phyloP scores from a whole-genome alignment of 345 rosid species.

The Syzygium jambos region DNA sequence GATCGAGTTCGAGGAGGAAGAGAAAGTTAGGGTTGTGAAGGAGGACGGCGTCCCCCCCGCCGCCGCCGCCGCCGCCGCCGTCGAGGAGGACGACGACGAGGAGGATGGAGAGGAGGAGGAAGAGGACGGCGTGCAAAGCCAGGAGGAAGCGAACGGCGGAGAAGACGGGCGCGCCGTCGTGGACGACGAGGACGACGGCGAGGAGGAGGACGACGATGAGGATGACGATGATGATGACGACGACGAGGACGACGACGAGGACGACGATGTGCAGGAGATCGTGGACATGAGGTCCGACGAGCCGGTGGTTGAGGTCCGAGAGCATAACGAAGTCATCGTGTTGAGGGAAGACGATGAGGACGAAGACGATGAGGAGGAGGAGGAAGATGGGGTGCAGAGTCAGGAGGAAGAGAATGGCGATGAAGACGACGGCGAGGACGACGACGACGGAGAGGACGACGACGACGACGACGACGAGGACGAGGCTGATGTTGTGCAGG shows the following conservation, averaged over 20 bases:
- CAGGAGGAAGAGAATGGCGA: constrained; percentile 39
- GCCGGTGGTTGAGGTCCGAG: constrained; percentile 38
- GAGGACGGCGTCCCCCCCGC: constrained; percentile 40
- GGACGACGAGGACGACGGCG: constrained; percentile 29
- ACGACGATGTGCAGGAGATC: constrained; percentile 46
- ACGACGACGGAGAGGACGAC: constrained; percentile 7
- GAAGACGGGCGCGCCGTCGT: constrained; percentile 21
- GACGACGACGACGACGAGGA: constrained; percentile 15
- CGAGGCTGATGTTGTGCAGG: constrained; percentile 11
- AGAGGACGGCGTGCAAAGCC: constrained; percentile 15
- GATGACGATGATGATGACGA: constrained; percentile 35
- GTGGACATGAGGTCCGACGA: constrained; percentile 39
- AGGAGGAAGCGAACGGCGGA: constrained; percentile 16
- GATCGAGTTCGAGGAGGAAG: constrained; percentile 1
- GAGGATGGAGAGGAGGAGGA: constrained; percentile 24
- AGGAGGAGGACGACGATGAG: constrained; percentile 31
- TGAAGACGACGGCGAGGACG: constrained; percentile 43
- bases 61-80: too few relatives aligned
- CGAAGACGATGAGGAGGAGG: constrained; percentile 10
- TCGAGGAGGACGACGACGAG: constrained; percentile 22
- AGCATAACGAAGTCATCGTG: constrained; percentile 15
- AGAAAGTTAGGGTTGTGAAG: neutral
- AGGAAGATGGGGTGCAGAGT: constrained; percentile 34
- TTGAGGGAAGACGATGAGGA: neutral
- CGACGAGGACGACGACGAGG: constrained; percentile 40